phyloP scores from a whole-genome alignment of 73 alveolate genomes.

The Symbiodinium natans region DNA sequence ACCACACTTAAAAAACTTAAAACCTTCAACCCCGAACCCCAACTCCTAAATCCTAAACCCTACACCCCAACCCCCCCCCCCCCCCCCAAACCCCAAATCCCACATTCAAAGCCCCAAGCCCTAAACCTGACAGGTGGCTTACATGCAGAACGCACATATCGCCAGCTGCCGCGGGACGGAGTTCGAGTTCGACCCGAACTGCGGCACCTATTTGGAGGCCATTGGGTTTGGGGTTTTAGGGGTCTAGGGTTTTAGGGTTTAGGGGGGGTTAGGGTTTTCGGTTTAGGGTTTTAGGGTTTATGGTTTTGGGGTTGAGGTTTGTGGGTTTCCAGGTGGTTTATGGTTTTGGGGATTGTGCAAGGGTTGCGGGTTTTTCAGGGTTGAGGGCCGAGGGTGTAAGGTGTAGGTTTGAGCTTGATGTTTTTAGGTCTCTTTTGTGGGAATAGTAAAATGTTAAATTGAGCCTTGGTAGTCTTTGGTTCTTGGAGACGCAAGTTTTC shows the following conservation, averaged over 20 bases:
- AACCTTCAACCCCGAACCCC: too few species aligned
- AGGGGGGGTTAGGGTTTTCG: neutral
- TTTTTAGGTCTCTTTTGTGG: neutral
- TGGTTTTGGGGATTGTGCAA: neutral
- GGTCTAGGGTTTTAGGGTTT: neutral
- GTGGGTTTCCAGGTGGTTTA: neutral
- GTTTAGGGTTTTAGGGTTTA: too few species aligned
- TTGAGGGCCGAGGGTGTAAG: neutral
- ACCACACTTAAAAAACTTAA: too few species aligned
- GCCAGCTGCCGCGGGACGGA: constrained; percentile 87
- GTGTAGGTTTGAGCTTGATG: neutral
- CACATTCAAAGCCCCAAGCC: neutral
- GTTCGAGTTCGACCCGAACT: constrained; percentile 66
- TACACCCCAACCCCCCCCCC: neutral
- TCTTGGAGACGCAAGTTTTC: too few species aligned
- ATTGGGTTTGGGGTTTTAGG: neutral
- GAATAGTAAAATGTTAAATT: too few species aligned
- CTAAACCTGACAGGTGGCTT: constrained; percentile 27
- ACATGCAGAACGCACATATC: constrained; percentile 73
- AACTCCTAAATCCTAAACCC: neutral
- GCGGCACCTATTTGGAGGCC: constrained; percentile 78
- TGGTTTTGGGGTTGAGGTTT: neutral
- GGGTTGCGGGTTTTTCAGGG: neutral
- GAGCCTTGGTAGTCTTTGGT: too few species aligned
- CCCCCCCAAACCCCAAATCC: neutral